These are phyloP conservation scores for Penstemon davidsonii DNA, from an alignment of 257 asterid species.

Conservation along the genomic window DNA sequence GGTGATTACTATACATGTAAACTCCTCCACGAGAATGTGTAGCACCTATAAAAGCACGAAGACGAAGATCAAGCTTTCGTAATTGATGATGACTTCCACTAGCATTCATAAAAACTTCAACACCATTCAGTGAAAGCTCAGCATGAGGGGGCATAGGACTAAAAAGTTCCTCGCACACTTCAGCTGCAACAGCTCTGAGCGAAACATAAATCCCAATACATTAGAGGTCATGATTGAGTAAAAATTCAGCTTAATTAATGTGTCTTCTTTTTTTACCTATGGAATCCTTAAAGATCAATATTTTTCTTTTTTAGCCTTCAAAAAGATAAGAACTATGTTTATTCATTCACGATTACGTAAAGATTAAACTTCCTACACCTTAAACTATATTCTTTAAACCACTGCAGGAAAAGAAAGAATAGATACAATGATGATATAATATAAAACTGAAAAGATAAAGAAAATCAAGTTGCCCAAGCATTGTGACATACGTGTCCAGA, in stretches of 20 bases:
- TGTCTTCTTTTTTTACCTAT: conserved; percentile 10
- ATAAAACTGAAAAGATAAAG: background rate
- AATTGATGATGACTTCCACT: conserved; percentile 98
- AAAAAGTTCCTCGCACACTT: conserved; percentile 95
- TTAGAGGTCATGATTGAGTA: conserved; percentile 26
- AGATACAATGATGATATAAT: conserved; percentile 4
- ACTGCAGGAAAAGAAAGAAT: background rate
- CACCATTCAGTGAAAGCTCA: conserved; percentile 92
- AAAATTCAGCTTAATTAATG: background rate
- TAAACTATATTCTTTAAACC: conserved; percentile 1
- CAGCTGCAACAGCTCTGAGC: conserved; percentile 93
- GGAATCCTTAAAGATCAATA: background rate
- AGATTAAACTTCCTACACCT: background rate
- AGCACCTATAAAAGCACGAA: conserved; percentile 87
- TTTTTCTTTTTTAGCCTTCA: conserved; percentile 2
- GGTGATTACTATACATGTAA: conserved; percentile 94
- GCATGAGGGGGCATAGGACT: conserved; percentile 91
- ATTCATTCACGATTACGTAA: conserved; percentile 1
- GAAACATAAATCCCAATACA: conserved; percentile 22
- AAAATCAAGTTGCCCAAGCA: background rate
- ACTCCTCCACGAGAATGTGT: conserved; percentile 98
- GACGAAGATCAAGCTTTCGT: conserved; percentile 86
- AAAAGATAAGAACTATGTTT: background rate
- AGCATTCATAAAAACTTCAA: conserved; percentile 92
- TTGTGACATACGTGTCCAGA: conserved; percentile 66